Conservation (phyloP, 1,139 yeast species). For the Eremothecium gossypii region DNA sequence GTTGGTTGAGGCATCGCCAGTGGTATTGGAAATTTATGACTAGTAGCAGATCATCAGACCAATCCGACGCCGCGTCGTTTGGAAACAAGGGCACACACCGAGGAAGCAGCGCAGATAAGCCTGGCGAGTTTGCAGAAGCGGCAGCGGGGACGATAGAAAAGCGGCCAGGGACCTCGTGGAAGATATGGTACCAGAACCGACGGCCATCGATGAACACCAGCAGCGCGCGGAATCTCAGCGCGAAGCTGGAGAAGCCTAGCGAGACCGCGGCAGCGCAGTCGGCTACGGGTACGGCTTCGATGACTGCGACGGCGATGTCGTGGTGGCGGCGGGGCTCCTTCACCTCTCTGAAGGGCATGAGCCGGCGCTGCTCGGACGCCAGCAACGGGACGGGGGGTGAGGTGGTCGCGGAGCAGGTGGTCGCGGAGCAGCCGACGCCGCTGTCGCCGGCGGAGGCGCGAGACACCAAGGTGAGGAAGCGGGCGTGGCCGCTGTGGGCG, state of each 20-base stretch:
- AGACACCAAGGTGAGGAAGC: slow-evolving; percentile 5
- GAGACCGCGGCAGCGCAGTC: neutral
- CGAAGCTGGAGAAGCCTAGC: neutral
- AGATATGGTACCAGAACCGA: slow-evolving; percentile 5
- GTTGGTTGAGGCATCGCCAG: too few relatives aligned
- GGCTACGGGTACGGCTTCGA: neutral
- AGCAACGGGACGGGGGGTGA: slow-evolving; percentile 1
- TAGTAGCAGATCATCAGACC: slow-evolving; percentile 2
- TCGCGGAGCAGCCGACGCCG: neutral
- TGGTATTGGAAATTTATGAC: neutral
- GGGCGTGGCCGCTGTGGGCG: slow-evolving; percentile 27
- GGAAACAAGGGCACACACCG: neutral
- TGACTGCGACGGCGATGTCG: slow-evolving; percentile 1
- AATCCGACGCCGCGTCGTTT: slow-evolving; percentile 1
- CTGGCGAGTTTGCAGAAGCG: neutral
- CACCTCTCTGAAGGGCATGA: slow-evolving; percentile 14
- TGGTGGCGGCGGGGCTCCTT: slow-evolving; percentile 22
- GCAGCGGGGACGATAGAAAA: neutral
- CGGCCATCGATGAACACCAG: slow-evolving; percentile 1
- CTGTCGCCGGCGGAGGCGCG: neutral
- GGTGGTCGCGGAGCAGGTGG: neutral
- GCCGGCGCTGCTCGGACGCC: slow-evolving; percentile 1
- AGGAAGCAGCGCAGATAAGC: neutral
- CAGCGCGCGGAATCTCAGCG: neutral
- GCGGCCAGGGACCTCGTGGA: slow-evolving; percentile 6